A percentile compares a stretch with the other conserved stretches of the same genome.
phyloP scores from a whole-genome alignment of 768 basidiomycete species.

The Amanita muscaria region DNA sequence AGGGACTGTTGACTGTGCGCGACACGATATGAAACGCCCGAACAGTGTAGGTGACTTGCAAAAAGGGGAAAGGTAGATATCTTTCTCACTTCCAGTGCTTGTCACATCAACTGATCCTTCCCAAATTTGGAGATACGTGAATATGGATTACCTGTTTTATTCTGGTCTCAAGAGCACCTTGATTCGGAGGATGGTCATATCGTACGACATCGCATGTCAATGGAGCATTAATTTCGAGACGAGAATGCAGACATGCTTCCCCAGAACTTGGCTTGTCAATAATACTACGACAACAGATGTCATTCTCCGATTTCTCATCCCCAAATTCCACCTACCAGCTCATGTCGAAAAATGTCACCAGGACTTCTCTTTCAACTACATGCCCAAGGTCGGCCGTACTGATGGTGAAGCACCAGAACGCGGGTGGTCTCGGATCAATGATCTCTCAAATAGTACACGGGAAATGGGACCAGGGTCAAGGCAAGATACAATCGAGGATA shows the following conservation, averaged over 20 bases:
- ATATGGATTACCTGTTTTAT: constrained; percentile 18
- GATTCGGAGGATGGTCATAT: constrained; percentile 10
- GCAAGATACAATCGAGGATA: constrained; percentile 27
- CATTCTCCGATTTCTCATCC: background rate
- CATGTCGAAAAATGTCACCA: background rate
- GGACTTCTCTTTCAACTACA: constrained; percentile 16
- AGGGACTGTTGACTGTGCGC: constrained; percentile 8
- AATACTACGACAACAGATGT: background rate
- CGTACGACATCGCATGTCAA: constrained; percentile 27
- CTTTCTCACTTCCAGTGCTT: background rate
- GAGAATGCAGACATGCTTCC: constrained; percentile 10
- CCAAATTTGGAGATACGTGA: constrained; percentile 15
- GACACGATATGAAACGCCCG: constrained; percentile 7
- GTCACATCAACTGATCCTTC: too few relatives aligned
- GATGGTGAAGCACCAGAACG: constrained; percentile 26
- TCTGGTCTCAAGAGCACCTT: constrained; percentile 7
- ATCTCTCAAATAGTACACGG: constrained; percentile 22
- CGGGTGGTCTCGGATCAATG: constrained; percentile 23
- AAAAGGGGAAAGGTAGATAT: constrained; percentile 1
- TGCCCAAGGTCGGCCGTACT: constrained; percentile 25
- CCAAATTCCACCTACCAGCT: constrained; percentile 1
- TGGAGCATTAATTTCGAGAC: constrained; percentile 15
- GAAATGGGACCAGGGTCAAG: constrained; percentile 26
- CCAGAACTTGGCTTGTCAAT: constrained; percentile 9
- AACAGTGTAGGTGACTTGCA: constrained; percentile 4